Evolutionary conservation across 305 asterid genomes (phyloP).

Genomic region (Withania somnifera): DNA sequence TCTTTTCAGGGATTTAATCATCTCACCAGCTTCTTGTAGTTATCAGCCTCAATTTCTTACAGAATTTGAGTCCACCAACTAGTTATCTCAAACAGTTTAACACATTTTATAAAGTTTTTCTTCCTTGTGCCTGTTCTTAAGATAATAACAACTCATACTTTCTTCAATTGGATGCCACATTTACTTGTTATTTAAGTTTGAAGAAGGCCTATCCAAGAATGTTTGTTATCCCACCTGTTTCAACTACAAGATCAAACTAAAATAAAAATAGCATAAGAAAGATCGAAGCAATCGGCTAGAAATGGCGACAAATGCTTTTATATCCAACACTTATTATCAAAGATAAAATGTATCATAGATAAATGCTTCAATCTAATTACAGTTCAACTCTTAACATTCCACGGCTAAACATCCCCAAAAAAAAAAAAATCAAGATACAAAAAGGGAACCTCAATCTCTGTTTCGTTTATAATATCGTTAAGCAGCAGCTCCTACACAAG

Average conservation of each 20-base stretch:
- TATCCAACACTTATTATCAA: background rate
- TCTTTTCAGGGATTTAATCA: background rate
- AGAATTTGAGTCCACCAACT: too few relatives aligned
- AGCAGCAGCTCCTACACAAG: slow-evolving; percentile 60
- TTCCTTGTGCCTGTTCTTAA: too few relatives aligned
- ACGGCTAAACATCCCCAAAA: background rate
- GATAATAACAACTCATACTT: too few relatives aligned
- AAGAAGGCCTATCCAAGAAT: too few relatives aligned
- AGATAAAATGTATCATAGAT: background rate
- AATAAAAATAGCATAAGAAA: background rate
- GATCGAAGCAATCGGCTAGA: background rate
- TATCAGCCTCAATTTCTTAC: too few relatives aligned
- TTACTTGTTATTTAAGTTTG: too few relatives aligned
- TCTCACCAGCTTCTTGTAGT: background rate
- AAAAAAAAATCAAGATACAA: slow-evolving; percentile 5
- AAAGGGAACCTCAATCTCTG: background rate
- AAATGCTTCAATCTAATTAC: background rate
- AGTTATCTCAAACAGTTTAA: too few relatives aligned
- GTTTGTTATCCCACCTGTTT: too few relatives aligned
- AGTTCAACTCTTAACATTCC: background rate
- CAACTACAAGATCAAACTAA: too few relatives aligned
- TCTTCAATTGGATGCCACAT: too few relatives aligned
- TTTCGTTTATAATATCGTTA: slow-evolving; percentile 17
- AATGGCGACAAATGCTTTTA: background rate
- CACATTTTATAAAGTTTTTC: too few relatives aligned